phyloP scores from a whole-genome alignment of 2,329 filamentous ascomycete genomes.

The Hirsutella minnesotensis region DNA sequence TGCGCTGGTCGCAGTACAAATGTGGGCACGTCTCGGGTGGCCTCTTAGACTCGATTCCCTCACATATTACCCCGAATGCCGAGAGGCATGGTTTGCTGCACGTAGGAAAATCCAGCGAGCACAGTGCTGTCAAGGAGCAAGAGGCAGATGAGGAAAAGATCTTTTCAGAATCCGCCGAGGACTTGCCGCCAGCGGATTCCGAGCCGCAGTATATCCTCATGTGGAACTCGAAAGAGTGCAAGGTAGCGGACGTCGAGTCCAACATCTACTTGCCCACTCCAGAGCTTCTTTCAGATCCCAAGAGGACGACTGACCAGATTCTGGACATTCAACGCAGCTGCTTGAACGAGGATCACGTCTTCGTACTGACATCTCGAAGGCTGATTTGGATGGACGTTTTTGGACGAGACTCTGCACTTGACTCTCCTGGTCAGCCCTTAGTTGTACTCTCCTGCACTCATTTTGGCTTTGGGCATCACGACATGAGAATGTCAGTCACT shows the following conservation, averaged over 20 bases:
- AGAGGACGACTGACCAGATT: constrained; percentile 27
- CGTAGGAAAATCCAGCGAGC: constrained; percentile 20
- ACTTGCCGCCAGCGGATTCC: background rate
- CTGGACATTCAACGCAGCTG: constrained; percentile 43
- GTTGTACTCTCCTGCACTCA: constrained; percentile 19
- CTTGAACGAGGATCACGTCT: constrained; percentile 33
- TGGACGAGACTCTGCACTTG: constrained; percentile 5
- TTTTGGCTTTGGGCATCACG: constrained; percentile 12
- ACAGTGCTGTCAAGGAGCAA: constrained; percentile 3
- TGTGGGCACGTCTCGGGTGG: constrained; percentile 34
- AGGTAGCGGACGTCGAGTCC: constrained; percentile 23
- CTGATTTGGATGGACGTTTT: constrained; percentile 37
- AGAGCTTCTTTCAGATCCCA: constrained; percentile 13
- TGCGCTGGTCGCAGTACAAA: constrained; percentile 20
- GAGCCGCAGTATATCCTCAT: constrained; percentile 16
- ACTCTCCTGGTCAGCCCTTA: constrained; percentile 7
- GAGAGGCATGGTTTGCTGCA: constrained; percentile 32
- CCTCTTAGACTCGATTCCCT: constrained; percentile 20
- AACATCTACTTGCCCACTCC: constrained; percentile 15
- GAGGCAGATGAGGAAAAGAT: constrained; percentile 10
- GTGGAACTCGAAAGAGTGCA: constrained; percentile 24
- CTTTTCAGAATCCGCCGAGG: constrained; percentile 1
- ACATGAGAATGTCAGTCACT: constrained; percentile 17
- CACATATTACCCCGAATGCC: constrained; percentile 13
- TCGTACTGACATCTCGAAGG: constrained; percentile 44